Evolutionary conservation across 176 grass and related monocot species (phyloP).

Genomic region (Pontederia paniculata): DNA sequence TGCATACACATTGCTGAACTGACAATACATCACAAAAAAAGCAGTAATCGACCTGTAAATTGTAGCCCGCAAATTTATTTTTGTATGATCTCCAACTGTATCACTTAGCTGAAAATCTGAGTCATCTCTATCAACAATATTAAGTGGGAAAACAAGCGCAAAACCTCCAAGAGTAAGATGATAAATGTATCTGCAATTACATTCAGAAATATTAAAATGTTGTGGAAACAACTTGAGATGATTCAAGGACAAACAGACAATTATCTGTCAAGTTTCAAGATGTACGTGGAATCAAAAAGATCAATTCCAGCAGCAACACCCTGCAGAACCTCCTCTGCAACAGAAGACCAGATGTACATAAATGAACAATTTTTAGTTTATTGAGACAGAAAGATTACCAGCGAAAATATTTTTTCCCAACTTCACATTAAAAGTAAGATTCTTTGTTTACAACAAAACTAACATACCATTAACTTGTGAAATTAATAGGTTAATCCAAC

Average conservation of each 20-base stretch:
- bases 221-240: too few species aligned
- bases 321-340: constrained; percentile 87
- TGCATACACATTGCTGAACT: not conserved
- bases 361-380: not conserved
- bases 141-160: constrained; percentile 66
- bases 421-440: too few species aligned
- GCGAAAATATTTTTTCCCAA: too few species aligned
- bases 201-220: too few species aligned
- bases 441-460: too few species aligned
- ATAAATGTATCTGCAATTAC: constrained; percentile 62
- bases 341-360: not conserved
- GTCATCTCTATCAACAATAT: constrained; percentile 38
- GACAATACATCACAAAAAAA: not conserved
- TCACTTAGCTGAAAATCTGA: constrained; percentile 21
- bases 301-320: constrained; percentile 82
- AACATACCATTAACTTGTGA: too few species aligned
- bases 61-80: constrained; percentile 79
- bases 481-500: too few species aligned
- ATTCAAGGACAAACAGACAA: too few species aligned
- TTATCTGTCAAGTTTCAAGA: not conserved
- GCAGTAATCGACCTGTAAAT: constrained; percentile 36
- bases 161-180: constrained; percentile 92
- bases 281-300: constrained; percentile 89
- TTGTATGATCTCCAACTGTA: constrained; percentile 41
- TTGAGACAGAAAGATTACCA: not conserved